Base-by-base conservation (phyloP, 2,329 filamentous ascomycete genomes). In the Cryoendolithus antarcticus region DNA sequence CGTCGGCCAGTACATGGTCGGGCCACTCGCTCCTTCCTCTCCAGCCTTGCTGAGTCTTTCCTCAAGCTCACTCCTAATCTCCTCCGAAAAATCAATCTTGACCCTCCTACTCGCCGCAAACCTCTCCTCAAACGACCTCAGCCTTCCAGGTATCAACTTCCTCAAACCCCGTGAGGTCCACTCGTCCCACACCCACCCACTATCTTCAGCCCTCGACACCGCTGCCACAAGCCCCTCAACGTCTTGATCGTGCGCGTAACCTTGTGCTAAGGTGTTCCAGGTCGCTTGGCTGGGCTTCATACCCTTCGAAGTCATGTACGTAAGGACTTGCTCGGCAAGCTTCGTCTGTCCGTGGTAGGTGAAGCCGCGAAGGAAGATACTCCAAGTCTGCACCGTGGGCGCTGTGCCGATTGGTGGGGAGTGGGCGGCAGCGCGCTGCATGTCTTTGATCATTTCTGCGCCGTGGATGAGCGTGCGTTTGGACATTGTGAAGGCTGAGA, bases 301-400 rank as follows among this genome's bases (percentile, higher is more conserved):
- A 29, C 72, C 72, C 36, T 78, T 70, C 43, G 71, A 65, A 11
- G 61, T 62, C 80, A 93, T 88, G 57, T 86, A 75, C 11, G 72
- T 57, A 28, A 82, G 61, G 15, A 93, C 69, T 45, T 75, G 75
- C 45, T 83, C 72, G 0, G 77, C 82, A 2, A 82, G 70, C 11
- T 64, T 60, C 6, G 68, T 61, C 47, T 83, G 73, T 5, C 66
- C 58, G 33, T 78, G 69, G 37, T 66, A 70, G 49, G 81, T 70
- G 58, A 89, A 81, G 1, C 75, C 76, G 43, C 80, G 72, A 38
- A 93, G 65, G 40, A 95, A 66, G 43, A 91, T 81, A 38, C 75
- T 81, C 77, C 86, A 94, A 0, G 83, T 88, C 52, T 75, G 70
- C 4, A 77, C 60, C 36, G 72, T 78, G 1, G 86, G 85, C 12